These are phyloP conservation scores for Phytophthora megakarya DNA, from an alignment of 352 stramenopile species.

Conservation along the genomic window DNA sequence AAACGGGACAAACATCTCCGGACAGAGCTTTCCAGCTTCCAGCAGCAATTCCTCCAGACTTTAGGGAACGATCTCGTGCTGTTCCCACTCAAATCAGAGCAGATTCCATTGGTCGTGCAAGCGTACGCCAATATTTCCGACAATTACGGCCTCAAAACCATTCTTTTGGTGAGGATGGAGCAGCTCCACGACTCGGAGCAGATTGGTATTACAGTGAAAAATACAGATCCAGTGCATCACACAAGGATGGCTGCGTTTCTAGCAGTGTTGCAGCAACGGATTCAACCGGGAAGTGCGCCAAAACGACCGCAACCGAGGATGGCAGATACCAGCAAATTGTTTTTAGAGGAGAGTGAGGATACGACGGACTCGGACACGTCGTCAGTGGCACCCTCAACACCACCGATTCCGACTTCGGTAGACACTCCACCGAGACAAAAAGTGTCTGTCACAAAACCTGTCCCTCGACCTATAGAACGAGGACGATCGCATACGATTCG, in stretches of 20 bases:
- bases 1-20: slow-evolving; percentile 1
- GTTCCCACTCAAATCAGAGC: slow-evolving; percentile 35
- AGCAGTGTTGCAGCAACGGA: slow-evolving; percentile 59
- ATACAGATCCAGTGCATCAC: slow-evolving; percentile 67
- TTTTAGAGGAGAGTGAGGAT: slow-evolving; percentile 59
- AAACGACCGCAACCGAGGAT: slow-evolving; percentile 43
- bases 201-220: slow-evolving; percentile 68
- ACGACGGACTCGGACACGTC: slow-evolving; percentile 38
- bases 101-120: slow-evolving; percentile 49
- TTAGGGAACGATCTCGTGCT: slow-evolving; percentile 67
- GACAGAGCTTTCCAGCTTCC: slow-evolving; percentile 34
- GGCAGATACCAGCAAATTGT: slow-evolving; percentile 56
- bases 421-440: slow-evolving; percentile 23
- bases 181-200: slow-evolving; percentile 74
- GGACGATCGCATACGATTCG: slow-evolving; percentile 66
- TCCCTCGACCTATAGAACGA: slow-evolving; percentile 30
- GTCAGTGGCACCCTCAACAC: slow-evolving; percentile 21
- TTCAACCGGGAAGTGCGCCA: slow-evolving; percentile 56
- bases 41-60: slow-evolving; percentile 51
- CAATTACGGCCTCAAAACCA: slow-evolving; percentile 46
- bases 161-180: slow-evolving; percentile 67
- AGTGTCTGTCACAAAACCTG: not conserved
- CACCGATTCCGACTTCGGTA: slow-evolving; percentile 3
- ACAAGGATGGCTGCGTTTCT: slow-evolving; percentile 56
- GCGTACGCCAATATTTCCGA: slow-evolving; percentile 60